Base-by-base conservation (phyloP, 805 yeast genomes). In the Metschnikowia arizonensis region DNA sequence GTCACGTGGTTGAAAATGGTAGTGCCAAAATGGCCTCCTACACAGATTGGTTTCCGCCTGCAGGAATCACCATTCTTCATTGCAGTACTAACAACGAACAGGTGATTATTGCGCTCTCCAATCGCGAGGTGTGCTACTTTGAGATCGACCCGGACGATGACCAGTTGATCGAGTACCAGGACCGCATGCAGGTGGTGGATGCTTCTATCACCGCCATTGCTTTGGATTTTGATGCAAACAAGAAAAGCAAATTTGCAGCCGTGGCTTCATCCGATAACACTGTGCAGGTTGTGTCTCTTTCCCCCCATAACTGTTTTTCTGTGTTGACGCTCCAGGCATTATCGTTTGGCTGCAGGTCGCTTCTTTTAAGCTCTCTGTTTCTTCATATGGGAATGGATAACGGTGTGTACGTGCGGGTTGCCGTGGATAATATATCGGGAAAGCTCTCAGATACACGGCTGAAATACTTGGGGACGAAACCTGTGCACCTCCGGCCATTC, bases 351-450 rank as follows among this genome's bases (percentile, higher is more conserved):
- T 47, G 64, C 26, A 48, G 61, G 2, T 61, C 69, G 0, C 50
- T 68, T 8, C 50, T 63, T 21, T 52, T 69, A 52, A 34, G 28
- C 38, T 48, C 53, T 0, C 46, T 67, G 3, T 72, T 66, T 47
- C 73, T 86, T 9, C 95, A 89, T 62, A 76, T 88, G 40, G 97
- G 97, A 1, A 73, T 89, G 72, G 75, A 67, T n/a, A 87, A 82
- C 61, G 98, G 98, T 17, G 79, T 90, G 1, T 88, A 84, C 64
- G 81, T 82, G 2, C 68, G 83, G 14, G 77, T 88, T 0, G 64
- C 68, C 5, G 54, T 89, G 31, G 88, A 85, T 56, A 57, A 60
- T 0, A 55, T 66, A 4, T 70, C 83, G 3, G 97, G 96, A 3
- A 59, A 58, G 3, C 73, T 79, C 17, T 66, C 77, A 1, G 83